Percentiles rank a stretch among this genome's conserved stretches.
phyloP scores from a whole-genome alignment of 805 yeast genomes.

The Lipomyces sp. region DNA sequence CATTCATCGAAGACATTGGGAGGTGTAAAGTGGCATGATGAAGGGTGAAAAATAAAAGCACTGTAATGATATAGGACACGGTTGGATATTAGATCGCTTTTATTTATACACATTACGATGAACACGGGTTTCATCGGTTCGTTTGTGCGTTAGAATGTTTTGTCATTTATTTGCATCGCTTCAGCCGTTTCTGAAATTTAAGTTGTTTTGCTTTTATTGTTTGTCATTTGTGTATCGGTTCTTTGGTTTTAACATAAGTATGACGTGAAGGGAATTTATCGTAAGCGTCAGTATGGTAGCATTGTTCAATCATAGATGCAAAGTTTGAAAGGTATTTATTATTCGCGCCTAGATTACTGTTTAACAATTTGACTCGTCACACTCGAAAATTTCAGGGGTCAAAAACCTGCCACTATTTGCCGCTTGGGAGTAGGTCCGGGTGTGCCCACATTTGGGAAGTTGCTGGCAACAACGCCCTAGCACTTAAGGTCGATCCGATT shows the following conservation, averaged over 20 bases:
- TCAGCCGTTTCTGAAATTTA: not conserved
- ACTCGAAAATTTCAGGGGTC: no score
- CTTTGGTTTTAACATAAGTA: not conserved
- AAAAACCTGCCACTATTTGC: no score
- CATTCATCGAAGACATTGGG: not conserved
- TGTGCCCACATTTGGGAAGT: no score
- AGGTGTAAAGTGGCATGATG: not conserved
- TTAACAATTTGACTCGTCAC: no score
- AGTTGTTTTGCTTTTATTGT: not conserved
- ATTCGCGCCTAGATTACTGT: no score
- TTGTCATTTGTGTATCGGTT: not conserved
- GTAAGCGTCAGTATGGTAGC: not conserved
- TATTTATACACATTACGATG: not conserved
- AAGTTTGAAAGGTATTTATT: no score
- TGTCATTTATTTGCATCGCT: not conserved
- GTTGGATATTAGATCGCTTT: not conserved
- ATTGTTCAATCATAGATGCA: not conserved
- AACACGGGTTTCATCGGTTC: not conserved
- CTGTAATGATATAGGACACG: not conserved
- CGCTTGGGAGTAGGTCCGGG: no score
- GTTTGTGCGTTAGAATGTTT: not conserved
- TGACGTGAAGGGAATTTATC: not conserved
- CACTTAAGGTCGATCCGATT: not conserved
- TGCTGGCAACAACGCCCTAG: no score
- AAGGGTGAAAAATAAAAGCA: not conserved